A percentile compares a stretch with the other conserved stretches of the same genome.
These are phyloP conservation scores for Geopyxis carbonaria DNA, from an alignment of 495 filamentous ascomycete genomes.

Conservation along the genomic window DNA sequence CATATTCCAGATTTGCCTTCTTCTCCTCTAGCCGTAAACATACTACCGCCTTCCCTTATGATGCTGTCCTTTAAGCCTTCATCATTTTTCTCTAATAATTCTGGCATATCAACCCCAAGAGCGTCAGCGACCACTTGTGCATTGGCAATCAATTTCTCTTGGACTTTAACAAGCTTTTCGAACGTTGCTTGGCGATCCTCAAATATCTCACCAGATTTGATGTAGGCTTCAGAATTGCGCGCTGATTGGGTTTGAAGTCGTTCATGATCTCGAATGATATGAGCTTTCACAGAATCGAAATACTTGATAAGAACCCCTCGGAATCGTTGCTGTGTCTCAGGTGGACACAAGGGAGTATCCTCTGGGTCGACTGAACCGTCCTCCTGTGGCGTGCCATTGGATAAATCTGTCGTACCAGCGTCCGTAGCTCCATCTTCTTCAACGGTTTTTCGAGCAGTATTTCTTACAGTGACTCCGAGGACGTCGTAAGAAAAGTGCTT, in stretches of 20 bases:
- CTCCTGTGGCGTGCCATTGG: constrained; percentile 29
- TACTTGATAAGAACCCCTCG: constrained; percentile 76
- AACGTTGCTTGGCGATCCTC: constrained; percentile 94
- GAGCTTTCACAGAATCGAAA: constrained; percentile 79
- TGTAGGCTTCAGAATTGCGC: constrained; percentile 93
- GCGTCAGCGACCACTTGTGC: constrained; percentile 81
- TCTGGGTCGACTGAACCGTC: constrained; percentile 30
- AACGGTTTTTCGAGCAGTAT: constrained; percentile 57
- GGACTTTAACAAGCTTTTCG: constrained; percentile 76
- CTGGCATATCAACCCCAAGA: constrained; percentile 86
- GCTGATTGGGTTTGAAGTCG: constrained; percentile 63
- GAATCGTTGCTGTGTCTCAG: constrained; percentile 72
- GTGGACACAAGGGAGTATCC: constrained; percentile 54
- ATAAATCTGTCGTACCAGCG: constrained; percentile 30
- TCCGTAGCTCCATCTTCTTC: constrained; percentile 68
- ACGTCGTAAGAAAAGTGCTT: constrained; percentile 96
- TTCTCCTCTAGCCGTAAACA: constrained; percentile 83
- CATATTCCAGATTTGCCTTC: constrained; percentile 86
- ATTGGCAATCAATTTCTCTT: constrained; percentile 79
- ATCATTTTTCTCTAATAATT: constrained; percentile 62
- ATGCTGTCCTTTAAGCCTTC: constrained; percentile 38
- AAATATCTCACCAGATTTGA: constrained; percentile 96
- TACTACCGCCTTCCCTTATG: constrained; percentile 48
- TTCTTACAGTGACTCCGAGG: constrained; percentile 49
- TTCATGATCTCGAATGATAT: constrained; percentile 80